Evolutionary conservation across 257 asterid genomes (phyloP).

Genomic region (Penstemon eatonii): DNA sequence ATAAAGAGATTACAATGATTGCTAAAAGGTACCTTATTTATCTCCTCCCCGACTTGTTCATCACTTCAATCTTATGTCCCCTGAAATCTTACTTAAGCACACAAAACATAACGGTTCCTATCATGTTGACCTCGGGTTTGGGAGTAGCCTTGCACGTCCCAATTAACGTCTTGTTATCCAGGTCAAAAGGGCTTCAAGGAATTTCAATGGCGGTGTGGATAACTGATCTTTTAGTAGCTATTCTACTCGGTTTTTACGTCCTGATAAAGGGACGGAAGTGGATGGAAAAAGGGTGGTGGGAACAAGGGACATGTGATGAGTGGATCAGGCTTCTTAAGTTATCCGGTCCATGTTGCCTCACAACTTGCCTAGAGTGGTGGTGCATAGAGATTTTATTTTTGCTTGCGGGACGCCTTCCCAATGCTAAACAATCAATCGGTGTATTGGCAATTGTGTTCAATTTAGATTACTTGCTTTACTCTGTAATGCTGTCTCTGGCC

Average conservation of each 20-base stretch:
- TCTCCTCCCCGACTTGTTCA: conserved; percentile 70
- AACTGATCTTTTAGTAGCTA: conserved; percentile 45
- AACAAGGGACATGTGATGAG: conserved; percentile 36
- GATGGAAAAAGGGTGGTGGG: conserved; percentile 86
- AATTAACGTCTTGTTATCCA: conserved; percentile 46
- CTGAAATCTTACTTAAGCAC: conserved; percentile 68
- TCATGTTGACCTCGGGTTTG: conserved; percentile 66
- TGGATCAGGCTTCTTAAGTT: conserved; percentile 62
- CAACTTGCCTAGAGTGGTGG: conserved; percentile 97
- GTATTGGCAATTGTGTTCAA: conserved; percentile 71
- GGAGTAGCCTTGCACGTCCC: conserved; percentile 69
- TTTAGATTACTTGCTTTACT: conserved; percentile 73
- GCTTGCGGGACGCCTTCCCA: conserved; percentile 61
- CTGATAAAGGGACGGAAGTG: conserved; percentile 42
- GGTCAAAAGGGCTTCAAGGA: conserved; percentile 62
- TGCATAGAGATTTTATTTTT: conserved; percentile 76
- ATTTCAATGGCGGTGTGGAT: conserved; percentile 86
- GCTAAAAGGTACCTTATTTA: conserved; percentile 53
- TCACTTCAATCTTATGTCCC: conserved; percentile 66
- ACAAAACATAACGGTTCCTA: conserved; percentile 61
- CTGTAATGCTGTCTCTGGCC: conserved; percentile 67
- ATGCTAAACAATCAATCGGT: conserved; percentile 56
- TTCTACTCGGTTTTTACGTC: conserved; percentile 44
- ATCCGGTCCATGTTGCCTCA: conserved; percentile 72
- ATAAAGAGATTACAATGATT: conserved; percentile 53